Percentiles rank a stretch among this genome's conserved stretches.
phyloP scores from a whole-genome alignment of 352 stramenopile genomes.

The Phytophthora idaei region DNA sequence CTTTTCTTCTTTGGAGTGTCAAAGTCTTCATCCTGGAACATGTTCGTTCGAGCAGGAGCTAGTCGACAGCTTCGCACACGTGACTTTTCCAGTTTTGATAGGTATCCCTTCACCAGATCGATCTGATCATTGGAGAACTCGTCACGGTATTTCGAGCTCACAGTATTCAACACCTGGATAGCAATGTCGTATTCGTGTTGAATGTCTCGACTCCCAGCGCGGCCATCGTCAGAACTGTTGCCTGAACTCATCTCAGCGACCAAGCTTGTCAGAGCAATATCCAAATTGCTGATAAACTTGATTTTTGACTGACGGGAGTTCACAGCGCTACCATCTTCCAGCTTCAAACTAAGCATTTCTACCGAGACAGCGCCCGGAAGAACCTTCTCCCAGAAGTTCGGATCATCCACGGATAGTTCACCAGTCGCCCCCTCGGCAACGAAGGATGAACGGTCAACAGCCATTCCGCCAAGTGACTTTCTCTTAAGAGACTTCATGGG shows the following conservation, averaged over 20 bases:
- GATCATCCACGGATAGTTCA: constrained; percentile 95
- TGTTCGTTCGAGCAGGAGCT: constrained; percentile 33
- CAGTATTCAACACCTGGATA: constrained; percentile 81
- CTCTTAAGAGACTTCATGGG: constrained; percentile 57
- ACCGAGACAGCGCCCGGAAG: constrained; percentile 84
- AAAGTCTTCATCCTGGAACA: constrained; percentile 44
- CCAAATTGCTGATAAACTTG: constrained; percentile 90
- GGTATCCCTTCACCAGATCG: constrained; percentile 76
- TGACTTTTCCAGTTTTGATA: constrained; percentile 83
- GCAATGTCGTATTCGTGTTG: constrained; percentile 89
- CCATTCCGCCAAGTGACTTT: constrained; percentile 82
- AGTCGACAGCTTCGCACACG: constrained; percentile 79
- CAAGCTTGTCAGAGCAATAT: constrained; percentile 76
- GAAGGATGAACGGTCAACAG: constrained; percentile 90
- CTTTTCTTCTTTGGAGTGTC: constrained; percentile 52
- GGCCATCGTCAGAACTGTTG: constrained; percentile 49
- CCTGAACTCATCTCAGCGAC: constrained; percentile 64
- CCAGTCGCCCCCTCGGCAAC: constrained; percentile 90
- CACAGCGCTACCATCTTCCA: constrained; percentile 86
- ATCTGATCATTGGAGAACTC: constrained; percentile 87
- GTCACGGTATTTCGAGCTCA: constrained; percentile 76
- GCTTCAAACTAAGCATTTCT: constrained; percentile 86
- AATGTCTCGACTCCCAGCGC: constrained; percentile 56
- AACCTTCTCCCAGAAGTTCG: constrained; percentile 97
- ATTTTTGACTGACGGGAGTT: constrained; percentile 85